Percentiles rank a stretch among this genome's conserved stretches.
These are phyloP conservation scores for Plasmodium gaboni DNA, from an alignment of 169 alveolate species.

Conservation along the genomic window DNA sequence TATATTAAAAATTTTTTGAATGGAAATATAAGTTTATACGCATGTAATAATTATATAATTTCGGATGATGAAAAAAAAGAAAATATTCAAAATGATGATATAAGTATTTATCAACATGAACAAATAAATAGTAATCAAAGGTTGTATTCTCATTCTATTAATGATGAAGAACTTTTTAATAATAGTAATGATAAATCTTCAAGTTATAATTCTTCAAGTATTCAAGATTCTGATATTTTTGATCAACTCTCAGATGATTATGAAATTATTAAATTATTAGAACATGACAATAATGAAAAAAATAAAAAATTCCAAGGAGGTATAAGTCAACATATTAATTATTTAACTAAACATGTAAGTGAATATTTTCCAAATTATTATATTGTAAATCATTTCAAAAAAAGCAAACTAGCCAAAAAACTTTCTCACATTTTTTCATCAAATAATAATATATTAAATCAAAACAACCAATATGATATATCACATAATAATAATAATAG, in stretches of 20 bases:
- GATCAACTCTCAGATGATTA: conserved; percentile 74
- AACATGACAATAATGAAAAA: conserved; percentile 23
- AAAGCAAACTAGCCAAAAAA: conserved; percentile 45
- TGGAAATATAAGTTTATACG: conserved; percentile 59
- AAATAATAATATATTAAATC: too few relatives aligned
- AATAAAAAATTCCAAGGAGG: conserved; percentile 46
- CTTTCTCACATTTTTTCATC: conserved; percentile 48
- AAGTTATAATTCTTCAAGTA: conserved; percentile 48
- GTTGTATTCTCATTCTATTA: background rate
- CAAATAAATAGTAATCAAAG: background rate
- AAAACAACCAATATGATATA: too few relatives aligned
- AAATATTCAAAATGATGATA: background rate
- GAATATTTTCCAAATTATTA: conserved; percentile 73
- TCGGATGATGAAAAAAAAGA: conserved; percentile 15
- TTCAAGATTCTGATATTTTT: conserved; percentile 45
- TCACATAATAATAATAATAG: too few relatives aligned
- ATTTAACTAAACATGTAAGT: conserved; percentile 72
- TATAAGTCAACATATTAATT: conserved; percentile 62
- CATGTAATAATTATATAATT: conserved; percentile 60
- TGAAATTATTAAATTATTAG: conserved; percentile 66
- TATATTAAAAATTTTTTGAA: conserved; percentile 42
- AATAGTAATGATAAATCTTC: conserved; percentile 12
- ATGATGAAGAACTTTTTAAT: background rate
- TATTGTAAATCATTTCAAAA: conserved; percentile 26
- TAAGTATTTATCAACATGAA: background rate